These are phyloP conservation scores for Tylopilus sp. DNA, from an alignment of 1,284 basidiomycete species.

Conservation along the genomic window DNA sequence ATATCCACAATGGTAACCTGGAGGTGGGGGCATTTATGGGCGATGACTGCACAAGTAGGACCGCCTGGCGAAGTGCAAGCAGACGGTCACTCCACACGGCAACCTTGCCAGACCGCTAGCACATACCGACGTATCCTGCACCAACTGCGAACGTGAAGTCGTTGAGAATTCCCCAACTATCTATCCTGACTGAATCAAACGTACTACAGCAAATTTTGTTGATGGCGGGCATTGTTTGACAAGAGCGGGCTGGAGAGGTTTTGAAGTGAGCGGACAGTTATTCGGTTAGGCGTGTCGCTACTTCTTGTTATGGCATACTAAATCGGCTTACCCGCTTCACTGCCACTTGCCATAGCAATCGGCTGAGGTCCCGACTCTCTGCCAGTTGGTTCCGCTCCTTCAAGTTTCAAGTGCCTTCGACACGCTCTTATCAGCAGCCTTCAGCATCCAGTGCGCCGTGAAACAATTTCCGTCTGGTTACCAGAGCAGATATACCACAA, in stretches of 20 bases:
- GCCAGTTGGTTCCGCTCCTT: no score
- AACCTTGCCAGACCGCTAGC: neutral
- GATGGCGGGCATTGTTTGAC: conserved; percentile 35
- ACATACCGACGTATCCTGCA: conserved; percentile 92
- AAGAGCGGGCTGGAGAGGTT: neutral
- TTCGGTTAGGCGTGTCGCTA: neutral
- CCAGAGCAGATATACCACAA: no score
- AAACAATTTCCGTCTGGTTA: no score
- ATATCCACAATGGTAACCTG: conserved; percentile 96
- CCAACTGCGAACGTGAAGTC: conserved; percentile 56
- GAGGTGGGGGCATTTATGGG: conserved; percentile 93
- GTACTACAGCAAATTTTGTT: conserved; percentile 89
- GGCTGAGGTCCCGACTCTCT: no score
- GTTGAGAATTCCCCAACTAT: conserved; percentile 5
- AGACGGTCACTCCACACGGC: conserved; percentile 8
- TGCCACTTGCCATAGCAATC: no score
- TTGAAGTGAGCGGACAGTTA: neutral
- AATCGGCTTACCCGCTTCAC: neutral
- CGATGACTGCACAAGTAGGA: conserved; percentile 93
- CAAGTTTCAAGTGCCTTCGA: no score
- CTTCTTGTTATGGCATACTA: neutral
- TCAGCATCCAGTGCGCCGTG: no score
- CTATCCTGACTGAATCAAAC: conserved; percentile 33
- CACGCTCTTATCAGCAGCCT: no score
- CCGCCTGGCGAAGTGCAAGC: conserved; percentile 53